Conservation (phyloP, 352 stramenopile genomes). For the Halophytophthora polymorphica region DNA sequence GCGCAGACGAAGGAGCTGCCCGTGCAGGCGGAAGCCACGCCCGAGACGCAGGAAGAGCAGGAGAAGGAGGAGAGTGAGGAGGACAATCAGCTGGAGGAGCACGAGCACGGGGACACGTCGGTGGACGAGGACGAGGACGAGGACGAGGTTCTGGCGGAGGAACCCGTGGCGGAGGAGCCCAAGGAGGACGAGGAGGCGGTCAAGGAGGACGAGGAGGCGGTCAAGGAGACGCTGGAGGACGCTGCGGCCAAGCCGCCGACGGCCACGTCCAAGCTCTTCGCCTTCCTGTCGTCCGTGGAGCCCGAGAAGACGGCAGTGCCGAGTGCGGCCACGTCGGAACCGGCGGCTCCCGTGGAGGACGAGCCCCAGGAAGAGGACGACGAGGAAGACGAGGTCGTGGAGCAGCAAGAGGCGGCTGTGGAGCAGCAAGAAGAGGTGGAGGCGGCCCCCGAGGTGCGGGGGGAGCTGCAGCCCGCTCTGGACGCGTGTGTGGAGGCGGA, state of each 20-base stretch:
- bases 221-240: constrained; percentile 20
- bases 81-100: constrained; percentile 24
- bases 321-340: constrained; percentile 1
- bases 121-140: constrained; percentile 11
- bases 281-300: constrained; percentile 52
- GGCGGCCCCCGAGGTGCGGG: neutral
- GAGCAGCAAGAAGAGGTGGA: constrained; percentile 16
- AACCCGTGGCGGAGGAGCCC: constrained; percentile 2
- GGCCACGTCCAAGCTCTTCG: constrained; percentile 47
- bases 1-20: constrained; percentile 13
- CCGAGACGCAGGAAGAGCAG: constrained; percentile 8
- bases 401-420: constrained; percentile 13
- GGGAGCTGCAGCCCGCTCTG: neutral
- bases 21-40: constrained; percentile 16
- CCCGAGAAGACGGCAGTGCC: constrained; percentile 9
- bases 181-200: constrained; percentile 6
- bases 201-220: constrained; percentile 10
- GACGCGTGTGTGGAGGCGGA: constrained; percentile 20
- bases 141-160: no score
- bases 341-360: neutral
- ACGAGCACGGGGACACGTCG: constrained; percentile 12
- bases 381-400: constrained; percentile 17
- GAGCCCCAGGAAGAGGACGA: constrained; percentile 9
- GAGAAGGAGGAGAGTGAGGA: constrained; percentile 16
- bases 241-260: constrained; percentile 17